A percentile compares a stretch with the other conserved stretches of the same genome.
phyloP scores from a whole-genome alignment of 176 grass and related monocot species.

The Thalia dealbata region DNA sequence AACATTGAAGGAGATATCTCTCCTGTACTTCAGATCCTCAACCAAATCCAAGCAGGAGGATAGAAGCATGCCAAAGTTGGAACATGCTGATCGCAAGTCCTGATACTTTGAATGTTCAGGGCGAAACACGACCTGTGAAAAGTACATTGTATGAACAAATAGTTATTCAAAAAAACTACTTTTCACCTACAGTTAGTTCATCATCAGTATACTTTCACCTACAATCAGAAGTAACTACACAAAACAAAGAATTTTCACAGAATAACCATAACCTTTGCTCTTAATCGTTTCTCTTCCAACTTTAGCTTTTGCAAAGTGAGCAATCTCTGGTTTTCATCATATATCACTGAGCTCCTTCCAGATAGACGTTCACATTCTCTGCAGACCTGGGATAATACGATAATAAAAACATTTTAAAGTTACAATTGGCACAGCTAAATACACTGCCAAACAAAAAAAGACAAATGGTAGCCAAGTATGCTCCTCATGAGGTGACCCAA shows the following conservation, averaged over 20 bases:
- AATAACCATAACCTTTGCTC: constrained; percentile 36
- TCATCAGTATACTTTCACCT: neutral
- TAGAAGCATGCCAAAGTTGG: constrained; percentile 46
- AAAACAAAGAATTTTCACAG: neutral
- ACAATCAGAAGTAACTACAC: neutral
- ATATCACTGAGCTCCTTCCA: constrained; percentile 36
- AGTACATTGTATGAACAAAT: neutral
- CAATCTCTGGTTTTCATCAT: constrained; percentile 33
- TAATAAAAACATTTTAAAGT: neutral
- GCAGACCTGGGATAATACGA: constrained; percentile 42
- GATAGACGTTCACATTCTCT: constrained; percentile 58
- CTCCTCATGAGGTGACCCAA: neutral
- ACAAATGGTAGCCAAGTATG: neutral
- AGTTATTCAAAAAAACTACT: too few relatives aligned
- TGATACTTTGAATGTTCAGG: constrained; percentile 54
- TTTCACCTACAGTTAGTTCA: neutral
- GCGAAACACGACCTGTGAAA: constrained; percentile 66
- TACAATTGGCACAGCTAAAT: too few relatives aligned
- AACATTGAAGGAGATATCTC: constrained; percentile 36
- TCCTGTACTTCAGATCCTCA: constrained; percentile 29
- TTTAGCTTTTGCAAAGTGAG: constrained; percentile 39
- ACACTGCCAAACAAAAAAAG: too few relatives aligned
- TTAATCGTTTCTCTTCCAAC: constrained; percentile 41
- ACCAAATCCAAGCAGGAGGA: constrained; percentile 40
- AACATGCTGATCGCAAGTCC: constrained; percentile 51